Percentiles rank a stretch among this genome's conserved stretches.
phyloP scores from a whole-genome alignment of 352 stramenopile species.

The Phytophthora pini region DNA sequence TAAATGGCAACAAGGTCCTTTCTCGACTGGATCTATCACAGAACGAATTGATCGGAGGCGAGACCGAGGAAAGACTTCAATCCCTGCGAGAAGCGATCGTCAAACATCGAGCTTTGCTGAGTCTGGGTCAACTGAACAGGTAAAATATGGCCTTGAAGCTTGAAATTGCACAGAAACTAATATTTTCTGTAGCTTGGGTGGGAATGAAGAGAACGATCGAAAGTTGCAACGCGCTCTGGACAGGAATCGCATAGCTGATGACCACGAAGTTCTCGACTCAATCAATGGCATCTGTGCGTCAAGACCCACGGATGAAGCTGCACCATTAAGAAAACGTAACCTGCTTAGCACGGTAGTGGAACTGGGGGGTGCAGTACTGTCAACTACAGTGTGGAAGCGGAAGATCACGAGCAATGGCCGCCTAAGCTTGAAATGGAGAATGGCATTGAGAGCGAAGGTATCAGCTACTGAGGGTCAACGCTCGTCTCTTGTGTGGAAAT shows the following conservation, averaged over 20 bases:
- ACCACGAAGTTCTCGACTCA: conserved; percentile 15
- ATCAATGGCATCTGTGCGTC: conserved; percentile 12
- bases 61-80: not conserved
- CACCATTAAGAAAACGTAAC: conserved; percentile 9
- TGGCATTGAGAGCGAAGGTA: conserved; percentile 15
- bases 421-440: conserved; percentile 34
- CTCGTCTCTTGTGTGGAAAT: conserved; percentile 19
- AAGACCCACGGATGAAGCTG: conserved; percentile 4
- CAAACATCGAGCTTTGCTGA: conserved; percentile 10
- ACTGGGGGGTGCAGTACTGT: conserved; percentile 2
- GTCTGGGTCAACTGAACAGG: conserved; percentile 28
- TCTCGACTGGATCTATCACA: conserved; percentile 39
- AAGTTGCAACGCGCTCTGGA: conserved; percentile 18
- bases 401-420: conserved; percentile 20
- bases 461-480: not conserved
- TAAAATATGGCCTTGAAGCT: conserved; percentile 1
- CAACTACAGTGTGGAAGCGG: conserved; percentile 25
- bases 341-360: conserved; percentile 20
- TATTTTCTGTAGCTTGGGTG: conserved; percentile 3
- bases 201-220: conserved; percentile 10
- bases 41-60: conserved; percentile 20
- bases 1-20: conserved; percentile 38
- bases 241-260: conserved; percentile 22
- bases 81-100: conserved; percentile 10
- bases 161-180: not conserved